These are phyloP conservation scores for Peronosclerospora sorghi DNA, from an alignment of 352 stramenopile species.

Conservation along the genomic window DNA sequence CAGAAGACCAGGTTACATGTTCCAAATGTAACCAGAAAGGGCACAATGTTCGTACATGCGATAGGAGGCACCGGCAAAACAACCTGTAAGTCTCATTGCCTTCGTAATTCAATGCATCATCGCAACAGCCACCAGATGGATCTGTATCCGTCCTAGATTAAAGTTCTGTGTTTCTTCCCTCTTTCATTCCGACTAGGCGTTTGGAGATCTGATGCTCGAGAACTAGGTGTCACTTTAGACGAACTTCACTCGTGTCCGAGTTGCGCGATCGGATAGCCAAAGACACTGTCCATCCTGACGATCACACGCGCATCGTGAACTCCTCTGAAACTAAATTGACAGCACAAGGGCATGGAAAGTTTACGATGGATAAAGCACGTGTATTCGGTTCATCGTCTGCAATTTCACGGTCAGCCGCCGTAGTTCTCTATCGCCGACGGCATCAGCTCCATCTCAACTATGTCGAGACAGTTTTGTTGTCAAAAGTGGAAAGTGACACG, in stretches of 20 bases:
- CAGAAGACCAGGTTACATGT: too few species aligned
- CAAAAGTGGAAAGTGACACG: conserved; percentile 57
- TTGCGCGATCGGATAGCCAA: conserved; percentile 53
- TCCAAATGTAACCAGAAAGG: too few species aligned
- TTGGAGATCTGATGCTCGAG: too few species aligned
- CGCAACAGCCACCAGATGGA: too few species aligned
- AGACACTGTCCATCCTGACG: conserved; percentile 47
- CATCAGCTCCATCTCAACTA: conserved; percentile 21
- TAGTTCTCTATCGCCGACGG: conserved; percentile 15
- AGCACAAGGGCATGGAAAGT: conserved; percentile 51
- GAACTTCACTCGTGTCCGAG: conserved; percentile 49
- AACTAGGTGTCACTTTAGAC: conserved; percentile 40
- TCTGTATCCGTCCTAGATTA: too few species aligned
- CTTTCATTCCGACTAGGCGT: too few species aligned
- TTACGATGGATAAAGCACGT: conserved; percentile 53
- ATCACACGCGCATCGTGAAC: conserved; percentile 57
- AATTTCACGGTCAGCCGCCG: conserved; percentile 10
- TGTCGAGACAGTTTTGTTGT: conserved; percentile 47
- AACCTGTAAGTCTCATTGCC: too few species aligned
- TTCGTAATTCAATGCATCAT: too few species aligned
- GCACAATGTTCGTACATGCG: too few species aligned
- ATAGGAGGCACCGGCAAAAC: too few species aligned
- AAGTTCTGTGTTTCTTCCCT: too few species aligned
- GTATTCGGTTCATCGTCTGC: conserved; percentile 24
- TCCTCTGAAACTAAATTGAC: conserved; percentile 62